Evolutionary conservation across 169 alveolate genomes (phyloP).

Genomic region (Eimeria necatrix): DNA sequence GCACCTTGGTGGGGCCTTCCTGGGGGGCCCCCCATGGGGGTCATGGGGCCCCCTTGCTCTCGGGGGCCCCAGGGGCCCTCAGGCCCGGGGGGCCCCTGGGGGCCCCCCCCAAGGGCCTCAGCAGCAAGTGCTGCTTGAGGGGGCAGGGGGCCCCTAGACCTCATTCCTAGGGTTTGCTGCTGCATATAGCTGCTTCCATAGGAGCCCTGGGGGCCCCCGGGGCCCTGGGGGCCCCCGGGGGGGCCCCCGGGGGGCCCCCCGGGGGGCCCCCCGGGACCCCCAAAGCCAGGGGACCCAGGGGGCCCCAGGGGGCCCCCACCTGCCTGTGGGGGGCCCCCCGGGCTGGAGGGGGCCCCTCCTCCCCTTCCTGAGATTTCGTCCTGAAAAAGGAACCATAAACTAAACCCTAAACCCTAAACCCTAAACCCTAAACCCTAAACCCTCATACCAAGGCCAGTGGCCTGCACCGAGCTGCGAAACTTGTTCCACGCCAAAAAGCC

Average conservation of each 20-base stretch:
- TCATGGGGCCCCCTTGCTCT: neutral
- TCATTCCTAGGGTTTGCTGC: neutral
- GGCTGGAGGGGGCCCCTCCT: neutral
- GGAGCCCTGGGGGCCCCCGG: slow-evolving; percentile 52
- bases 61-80: slow-evolving; percentile 19
- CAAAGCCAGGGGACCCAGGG: too few species aligned
- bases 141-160: neutral
- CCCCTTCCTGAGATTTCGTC: neutral
- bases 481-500: neutral
- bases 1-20: neutral
- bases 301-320: too few species aligned
- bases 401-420: slow-evolving; percentile 17
- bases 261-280: too few species aligned
- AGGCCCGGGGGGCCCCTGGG: neutral
- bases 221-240: neutral
- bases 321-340: too few species aligned
- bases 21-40: slow-evolving; percentile 33
- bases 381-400: neutral
- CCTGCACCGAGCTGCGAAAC: neutral
- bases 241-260: neutral
- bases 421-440: slow-evolving; percentile 40
- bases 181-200: neutral
- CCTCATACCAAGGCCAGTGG: too few species aligned
- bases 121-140: slow-evolving; percentile 43
- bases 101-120: slow-evolving; percentile 51